A percentile compares a stretch with the other conserved stretches of the same genome.
phyloP scores from a whole-genome alignment of 257 asterid genomes.

The Nicotiana attenuata region DNA sequence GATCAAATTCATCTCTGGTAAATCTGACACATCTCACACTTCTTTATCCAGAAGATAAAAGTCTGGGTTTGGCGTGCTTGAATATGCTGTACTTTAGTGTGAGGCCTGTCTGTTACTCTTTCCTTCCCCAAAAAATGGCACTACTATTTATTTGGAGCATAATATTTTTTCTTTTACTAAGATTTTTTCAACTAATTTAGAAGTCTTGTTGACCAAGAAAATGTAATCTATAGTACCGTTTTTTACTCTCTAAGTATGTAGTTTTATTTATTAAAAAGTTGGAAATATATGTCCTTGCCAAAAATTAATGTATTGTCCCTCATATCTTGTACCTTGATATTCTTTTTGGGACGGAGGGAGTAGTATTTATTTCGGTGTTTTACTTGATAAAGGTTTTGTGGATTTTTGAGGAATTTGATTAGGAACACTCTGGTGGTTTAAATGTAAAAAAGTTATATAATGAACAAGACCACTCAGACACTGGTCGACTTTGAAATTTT shows the following conservation, averaged over 20 bases:
- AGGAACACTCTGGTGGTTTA: neutral
- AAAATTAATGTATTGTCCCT: neutral
- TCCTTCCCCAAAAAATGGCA: neutral
- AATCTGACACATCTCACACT: neutral
- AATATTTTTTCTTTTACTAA: neutral
- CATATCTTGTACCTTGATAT: neutral
- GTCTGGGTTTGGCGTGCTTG: neutral
- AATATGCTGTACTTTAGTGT: neutral
- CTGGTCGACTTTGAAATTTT: neutral
- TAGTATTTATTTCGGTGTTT: neutral
- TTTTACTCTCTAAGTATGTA: neutral
- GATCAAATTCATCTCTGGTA: conserved; percentile 89
- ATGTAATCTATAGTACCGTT: neutral
- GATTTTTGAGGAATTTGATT: neutral
- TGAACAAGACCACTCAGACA: neutral
- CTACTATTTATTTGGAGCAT: neutral
- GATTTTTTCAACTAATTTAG: neutral
- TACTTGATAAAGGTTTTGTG: neutral
- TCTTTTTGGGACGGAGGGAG: neutral
- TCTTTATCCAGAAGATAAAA: neutral
- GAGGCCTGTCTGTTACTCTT: neutral
- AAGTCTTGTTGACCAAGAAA: neutral
- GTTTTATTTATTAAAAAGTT: neutral
- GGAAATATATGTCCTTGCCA: neutral
- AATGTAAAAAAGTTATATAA: neutral